Conservation (phyloP, 306 rosid species). For the Sesbania bispinosa region DNA sequence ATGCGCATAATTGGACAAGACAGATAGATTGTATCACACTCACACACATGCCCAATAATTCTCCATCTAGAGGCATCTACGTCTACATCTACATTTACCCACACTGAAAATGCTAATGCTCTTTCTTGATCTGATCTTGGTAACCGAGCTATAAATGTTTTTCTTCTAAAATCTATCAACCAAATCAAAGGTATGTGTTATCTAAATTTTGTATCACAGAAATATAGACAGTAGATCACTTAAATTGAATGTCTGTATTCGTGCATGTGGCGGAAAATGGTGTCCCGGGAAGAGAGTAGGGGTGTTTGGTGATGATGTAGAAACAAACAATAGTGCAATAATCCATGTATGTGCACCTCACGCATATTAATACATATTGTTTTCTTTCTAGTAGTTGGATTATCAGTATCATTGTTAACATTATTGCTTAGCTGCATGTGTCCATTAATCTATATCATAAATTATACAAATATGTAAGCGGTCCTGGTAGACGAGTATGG, state of each 20-base stretch:
- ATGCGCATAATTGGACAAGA: slow-evolving; percentile 61
- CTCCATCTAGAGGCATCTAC: slow-evolving; percentile 45
- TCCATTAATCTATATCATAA: background rate
- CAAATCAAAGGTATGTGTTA: slow-evolving; percentile 37
- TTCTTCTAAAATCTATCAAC: slow-evolving; percentile 26
- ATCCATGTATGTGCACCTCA: slow-evolving; percentile 21
- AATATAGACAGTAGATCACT: slow-evolving; percentile 8
- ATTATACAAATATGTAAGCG: background rate
- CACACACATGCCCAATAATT: slow-evolving; percentile 52
- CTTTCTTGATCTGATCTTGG: slow-evolving; percentile 61
- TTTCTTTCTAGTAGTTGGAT: slow-evolving; percentile 31
- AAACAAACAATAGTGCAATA: slow-evolving; percentile 2
- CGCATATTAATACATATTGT: background rate
- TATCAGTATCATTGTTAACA: slow-evolving; percentile 19
- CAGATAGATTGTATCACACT: slow-evolving; percentile 41
- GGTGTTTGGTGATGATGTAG: slow-evolving; percentile 34
- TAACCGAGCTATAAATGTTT: slow-evolving; percentile 42
- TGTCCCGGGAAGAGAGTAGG: slow-evolving; percentile 9
- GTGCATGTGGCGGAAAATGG: slow-evolving; percentile 30
- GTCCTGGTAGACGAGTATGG: background rate
- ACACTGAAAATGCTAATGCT: slow-evolving; percentile 38
- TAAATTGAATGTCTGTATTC: slow-evolving; percentile 48
- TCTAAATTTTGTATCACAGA: slow-evolving; percentile 28
- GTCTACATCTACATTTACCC: slow-evolving; percentile 8
- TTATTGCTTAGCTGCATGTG: slow-evolving; percentile 33